Evolutionary conservation across 345 rosid genomes (phyloP), one percentile per base, ranked within the genome.

Genomic region (Garcia nutans): DNA sequence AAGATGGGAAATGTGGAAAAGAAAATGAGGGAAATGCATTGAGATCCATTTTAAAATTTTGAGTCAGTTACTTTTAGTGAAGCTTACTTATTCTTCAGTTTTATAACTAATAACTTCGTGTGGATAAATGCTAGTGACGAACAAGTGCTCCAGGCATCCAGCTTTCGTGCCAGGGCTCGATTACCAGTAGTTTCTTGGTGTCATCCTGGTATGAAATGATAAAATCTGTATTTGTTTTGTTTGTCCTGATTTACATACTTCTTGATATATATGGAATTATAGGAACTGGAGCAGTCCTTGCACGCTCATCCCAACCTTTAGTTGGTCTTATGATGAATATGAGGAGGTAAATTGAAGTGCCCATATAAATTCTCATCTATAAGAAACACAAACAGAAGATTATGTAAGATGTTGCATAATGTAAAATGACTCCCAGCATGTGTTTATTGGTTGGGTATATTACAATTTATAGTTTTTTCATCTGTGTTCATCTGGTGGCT

Each of bases 321-420:
- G 99, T 92, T 79, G 99, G 99, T 79, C 89, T 93, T 52, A 92
- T 96, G 97, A 92, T 93, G 97, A 96, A 93, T 82, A 86, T 90
- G 91, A 89, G 99, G 80, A 96, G 97, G 98, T 93, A 88, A 44
- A 45, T 75, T 57, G 61, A 80, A 81, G 52, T 79, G 73, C 54
- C 63, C 66, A 52, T 50, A 62, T 64, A 56, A 33, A 52, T 26
- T 20, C 10, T 63, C 8, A 54, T 15, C 15, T 45, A 31, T 33
- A 37, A 42, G 41, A 59, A 49, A 55, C 22, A 22, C 28, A 17
- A 3, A 19, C n/a, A 23, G 15, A 10, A 5, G 24, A 73, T 60
- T 60, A n/a, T 42, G 19, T 28, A 19, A 28, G 49, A 50, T 68
- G 17, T 17, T 54, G 26, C 26, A 68, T 0, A 23, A 68, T 45